Conservation (phyloP, 495 filamentous ascomycete genomes). For the Xylaria acuta region DNA sequence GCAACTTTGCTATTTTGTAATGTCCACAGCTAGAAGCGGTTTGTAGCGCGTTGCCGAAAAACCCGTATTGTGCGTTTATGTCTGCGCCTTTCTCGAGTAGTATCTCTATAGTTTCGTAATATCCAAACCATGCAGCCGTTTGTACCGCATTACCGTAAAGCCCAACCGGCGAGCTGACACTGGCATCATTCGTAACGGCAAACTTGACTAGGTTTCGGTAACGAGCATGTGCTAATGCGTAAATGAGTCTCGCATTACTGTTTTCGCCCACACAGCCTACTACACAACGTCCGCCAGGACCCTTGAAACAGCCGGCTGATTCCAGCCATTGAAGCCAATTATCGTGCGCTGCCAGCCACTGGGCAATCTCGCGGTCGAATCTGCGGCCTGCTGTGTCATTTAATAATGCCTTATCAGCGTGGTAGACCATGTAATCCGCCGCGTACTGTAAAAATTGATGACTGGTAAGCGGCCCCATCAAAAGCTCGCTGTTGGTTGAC, state of each 20-base stretch:
- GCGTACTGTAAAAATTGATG: slow-evolving; percentile 11
- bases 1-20: slow-evolving; percentile 30
- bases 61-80: too few relatives aligned
- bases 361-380: not conserved
- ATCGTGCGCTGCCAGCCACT: not conserved
- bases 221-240: not conserved
- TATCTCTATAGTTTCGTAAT: too few relatives aligned
- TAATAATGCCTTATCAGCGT: slow-evolving; percentile 25
- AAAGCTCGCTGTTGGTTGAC: not conserved
- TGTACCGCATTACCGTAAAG: not conserved
- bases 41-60: slow-evolving; percentile 33
- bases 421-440: not conserved
- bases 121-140: too few relatives aligned
- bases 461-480: not conserved
- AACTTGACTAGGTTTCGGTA: not conserved
- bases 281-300: too few relatives aligned
- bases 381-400: not conserved
- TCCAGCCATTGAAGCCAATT: not conserved
- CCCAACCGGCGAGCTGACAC: slow-evolving; percentile 26
- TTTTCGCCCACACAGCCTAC: too few relatives aligned
- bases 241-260: not conserved
- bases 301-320: too few relatives aligned
- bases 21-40: slow-evolving; percentile 29
- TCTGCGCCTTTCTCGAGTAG: too few relatives aligned
- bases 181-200: not conserved